Evolutionary conservation across 1,284 basidiomycete species (phyloP), one percentile per base, ranked within the genome.

Genomic region (Malassezia yamatoensis): DNA sequence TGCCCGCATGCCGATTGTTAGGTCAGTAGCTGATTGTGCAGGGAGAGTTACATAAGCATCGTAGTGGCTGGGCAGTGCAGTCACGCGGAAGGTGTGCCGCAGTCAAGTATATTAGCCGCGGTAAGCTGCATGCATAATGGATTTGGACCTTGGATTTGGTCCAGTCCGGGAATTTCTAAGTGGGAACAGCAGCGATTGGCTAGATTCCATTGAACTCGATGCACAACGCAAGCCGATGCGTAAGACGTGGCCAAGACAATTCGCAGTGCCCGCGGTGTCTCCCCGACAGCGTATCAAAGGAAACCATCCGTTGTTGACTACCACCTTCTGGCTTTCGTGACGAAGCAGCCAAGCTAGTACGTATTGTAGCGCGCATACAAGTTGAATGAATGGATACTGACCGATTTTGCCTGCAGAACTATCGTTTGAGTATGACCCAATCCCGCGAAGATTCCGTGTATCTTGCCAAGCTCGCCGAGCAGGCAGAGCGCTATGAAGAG

Each of bases 401-500:
- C 32, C 29, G 10, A 18, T 18, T 40, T 34, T 15, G 7, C 13
- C n/a, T 6, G 33, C 36, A 38, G 35, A 39, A 38, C 20, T 9
- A 39, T 39, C 29, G 47, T 51, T 43, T 29, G 33, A 70, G 50
- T 49, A 74, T 74, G 71, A 60, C 70, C 51, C 64, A 64, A 55
- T 65, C 64, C 53, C 69, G 71, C 48, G 71, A 74, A 61, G 71
- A 74, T 65, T 70, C 68, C 56, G 71, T 74, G 57, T 74, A 74
- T 67, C 69, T 74, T 39, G 72, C 72, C 68, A 74, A 74, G 70
- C 69, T 74, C 62, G 72, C 72, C 53, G 72, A 74, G 67, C 72
- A 74, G 63, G 72, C 72, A 56, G 72, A 74, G 67, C 72, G 72
- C 47, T 74, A 74, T 63, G 72, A 74, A 65, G 72, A 74, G 65